Percentiles rank a stretch among this genome's conserved stretches.
phyloP scores from a whole-genome alignment of 495 filamentous ascomycete genomes.

The Neurospora sp. region DNA sequence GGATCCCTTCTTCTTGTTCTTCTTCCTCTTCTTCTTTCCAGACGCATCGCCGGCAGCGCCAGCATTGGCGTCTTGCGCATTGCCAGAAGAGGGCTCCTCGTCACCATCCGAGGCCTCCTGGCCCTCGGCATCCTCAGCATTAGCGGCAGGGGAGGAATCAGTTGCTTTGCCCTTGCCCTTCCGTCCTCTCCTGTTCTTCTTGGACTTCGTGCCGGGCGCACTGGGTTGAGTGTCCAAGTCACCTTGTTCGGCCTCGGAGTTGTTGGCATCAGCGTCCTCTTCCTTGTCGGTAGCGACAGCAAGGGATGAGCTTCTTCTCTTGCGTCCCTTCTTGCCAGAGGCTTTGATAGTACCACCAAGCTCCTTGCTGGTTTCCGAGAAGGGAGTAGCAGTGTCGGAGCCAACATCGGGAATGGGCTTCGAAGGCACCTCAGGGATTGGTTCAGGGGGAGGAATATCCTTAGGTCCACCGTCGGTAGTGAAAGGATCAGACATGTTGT shows the following conservation, averaged over 20 bases:
- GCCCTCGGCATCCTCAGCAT: neutral
- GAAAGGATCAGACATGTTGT: neutral
- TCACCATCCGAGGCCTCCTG: neutral
- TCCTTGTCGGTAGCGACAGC: conserved; percentile 2
- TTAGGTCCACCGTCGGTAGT: neutral
- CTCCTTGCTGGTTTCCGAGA: neutral
- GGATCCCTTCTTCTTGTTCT: conserved; percentile 6
- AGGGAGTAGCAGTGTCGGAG: neutral
- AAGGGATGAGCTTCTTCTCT: neutral
- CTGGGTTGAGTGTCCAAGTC: neutral
- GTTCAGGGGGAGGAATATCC: neutral
- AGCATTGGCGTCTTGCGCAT: neutral
- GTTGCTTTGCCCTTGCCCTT: conserved; percentile 15
- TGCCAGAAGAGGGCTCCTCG: neutral
- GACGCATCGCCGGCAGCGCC: neutral
- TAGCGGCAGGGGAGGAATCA: neutral
- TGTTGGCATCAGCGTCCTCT: neutral
- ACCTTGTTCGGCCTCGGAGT: conserved; percentile 2
- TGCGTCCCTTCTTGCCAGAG: neutral
- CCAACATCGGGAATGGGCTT: neutral
- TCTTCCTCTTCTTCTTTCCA: conserved; percentile 5
- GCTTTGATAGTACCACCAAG: neutral
- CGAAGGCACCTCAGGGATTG: neutral
- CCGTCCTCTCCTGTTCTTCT: conserved; percentile 25
- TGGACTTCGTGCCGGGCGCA: conserved; percentile 13